Conservation (phyloP, 2,329 filamentous ascomycete species). For the Cyphellophora europaea region DNA sequence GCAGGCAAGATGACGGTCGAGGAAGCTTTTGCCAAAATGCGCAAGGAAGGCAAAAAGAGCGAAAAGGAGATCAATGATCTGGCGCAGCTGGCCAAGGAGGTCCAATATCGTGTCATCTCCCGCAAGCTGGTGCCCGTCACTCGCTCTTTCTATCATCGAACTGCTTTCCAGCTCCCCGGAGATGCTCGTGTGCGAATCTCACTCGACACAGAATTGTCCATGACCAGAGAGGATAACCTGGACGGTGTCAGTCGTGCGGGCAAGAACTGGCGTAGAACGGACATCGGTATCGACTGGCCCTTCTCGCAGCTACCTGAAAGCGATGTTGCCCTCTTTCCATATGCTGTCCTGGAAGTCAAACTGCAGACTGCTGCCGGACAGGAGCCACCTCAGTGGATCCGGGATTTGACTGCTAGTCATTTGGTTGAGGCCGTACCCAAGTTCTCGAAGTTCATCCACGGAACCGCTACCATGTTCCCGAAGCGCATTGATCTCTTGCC, state of each 20-base stretch:
- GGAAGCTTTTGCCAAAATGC: constrained; percentile 90
- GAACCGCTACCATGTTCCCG: constrained; percentile 78
- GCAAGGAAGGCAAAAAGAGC: constrained; percentile 89
- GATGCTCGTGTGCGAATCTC: constrained; percentile 95
- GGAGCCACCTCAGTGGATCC: constrained; percentile 92
- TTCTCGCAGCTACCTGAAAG: constrained; percentile 79
- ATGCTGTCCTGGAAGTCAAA: constrained; percentile 94
- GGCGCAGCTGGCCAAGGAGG: constrained; percentile 78
- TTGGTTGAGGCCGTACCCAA: constrained; percentile 98
- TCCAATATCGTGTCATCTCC: constrained; percentile 87
- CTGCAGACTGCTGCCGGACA: constrained; percentile 92
- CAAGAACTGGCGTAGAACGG: constrained; percentile 91
- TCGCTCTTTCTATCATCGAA: constrained; percentile 95
- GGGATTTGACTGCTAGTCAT: constrained; percentile 84
- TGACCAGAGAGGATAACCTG: constrained; percentile 91
- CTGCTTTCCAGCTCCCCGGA: constrained; percentile 91
- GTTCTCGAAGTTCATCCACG: constrained; percentile 98
- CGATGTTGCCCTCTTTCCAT: constrained; percentile 87
- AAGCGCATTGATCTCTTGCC: constrained; percentile 80
- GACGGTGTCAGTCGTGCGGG: constrained; percentile 69
- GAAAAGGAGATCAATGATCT: constrained; percentile 83
- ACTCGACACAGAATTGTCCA: constrained; percentile 88
- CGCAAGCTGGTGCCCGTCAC: constrained; percentile 82
- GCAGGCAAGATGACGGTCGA: constrained; percentile 74
- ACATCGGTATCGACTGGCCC: constrained; percentile 93